Base-by-base conservation (phyloP, 768 basidiomycete species). In the Amyloporia xantha region DNA sequence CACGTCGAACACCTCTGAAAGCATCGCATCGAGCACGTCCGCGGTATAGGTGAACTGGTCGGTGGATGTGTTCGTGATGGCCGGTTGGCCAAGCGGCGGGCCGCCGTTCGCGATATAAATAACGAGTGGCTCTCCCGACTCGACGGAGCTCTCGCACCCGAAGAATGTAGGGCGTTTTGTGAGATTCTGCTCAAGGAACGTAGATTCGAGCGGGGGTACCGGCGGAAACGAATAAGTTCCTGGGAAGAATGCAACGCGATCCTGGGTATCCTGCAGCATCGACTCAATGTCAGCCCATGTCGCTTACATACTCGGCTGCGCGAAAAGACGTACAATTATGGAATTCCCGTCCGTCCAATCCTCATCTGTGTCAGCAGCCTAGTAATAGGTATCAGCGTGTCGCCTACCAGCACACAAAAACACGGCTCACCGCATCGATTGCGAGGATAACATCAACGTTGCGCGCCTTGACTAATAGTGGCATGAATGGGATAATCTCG, bases 141-240 rank as follows among this genome's bases (percentile, higher is more conserved):
- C 59, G 13, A 81, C 76, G 12, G 49, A 27, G 42, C 44, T 49
- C 57, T 84, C 67, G 60, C 89, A 91, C 2, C 89, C 90, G 66
- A 89, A 91, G 68, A 91, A 89, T 0, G 84, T 85, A 2, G 86
- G 78, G 23, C 82, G 77, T 39, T 66, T 68, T 58, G 82, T 86
- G 1, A 87, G 72, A 28, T 85, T 84, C 4, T 74, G 75, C 1
- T 66, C 62, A 28, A 83, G 59, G 62, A 86, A 88, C 11, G 71
- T 71, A 2, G 70, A 70, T 0, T 70, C 56, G 7, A 69, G 72
- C 5, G 66, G 57, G 13, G 85, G 85, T 27, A 85, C 76, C 2
- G 82, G 80, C 2, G 85, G 85, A 59, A 86, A 79, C 39, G 39
- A 28, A 49, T 59, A 63, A 1, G 70, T 57, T 5, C 35, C 4